A percentile compares a stretch with the other conserved stretches of the same genome.
Evolutionary conservation across 495 filamentous ascomycete genomes (phyloP).

Genomic region (Aspergillus asperescens): DNA sequence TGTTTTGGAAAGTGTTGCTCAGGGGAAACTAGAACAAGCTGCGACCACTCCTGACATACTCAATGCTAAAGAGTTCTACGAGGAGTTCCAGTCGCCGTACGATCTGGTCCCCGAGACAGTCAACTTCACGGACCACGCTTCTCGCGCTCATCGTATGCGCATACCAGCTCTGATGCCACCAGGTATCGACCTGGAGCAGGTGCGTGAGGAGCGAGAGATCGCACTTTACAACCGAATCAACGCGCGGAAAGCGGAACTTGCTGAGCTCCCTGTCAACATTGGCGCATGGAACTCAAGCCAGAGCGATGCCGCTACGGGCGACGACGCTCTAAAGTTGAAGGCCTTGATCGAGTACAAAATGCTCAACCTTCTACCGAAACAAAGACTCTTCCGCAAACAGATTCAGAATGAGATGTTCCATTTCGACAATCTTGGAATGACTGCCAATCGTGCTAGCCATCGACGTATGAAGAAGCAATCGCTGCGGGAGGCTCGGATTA

Average conservation of each 20-base stretch:
- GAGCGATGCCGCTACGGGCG: constrained; percentile 61
- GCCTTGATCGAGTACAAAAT: constrained; percentile 91
- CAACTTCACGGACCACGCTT: constrained; percentile 70
- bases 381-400: constrained; percentile 75
- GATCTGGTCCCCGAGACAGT: constrained; percentile 54
- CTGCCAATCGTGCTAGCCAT: constrained; percentile 80
- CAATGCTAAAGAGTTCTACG: constrained; percentile 43
- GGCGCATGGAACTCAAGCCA: constrained; percentile 75
- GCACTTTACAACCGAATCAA: constrained; percentile 85
- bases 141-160: constrained; percentile 64
- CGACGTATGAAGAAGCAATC: constrained; percentile 95
- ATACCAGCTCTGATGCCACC: constrained; percentile 83
- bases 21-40: constrained; percentile 32
- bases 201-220: constrained; percentile 78
- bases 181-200: constrained; percentile 71
- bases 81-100: constrained; percentile 65
- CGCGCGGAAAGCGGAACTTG: constrained; percentile 74
- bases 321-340: constrained; percentile 81
- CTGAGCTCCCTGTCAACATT: constrained; percentile 73
- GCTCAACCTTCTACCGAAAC: constrained; percentile 75
- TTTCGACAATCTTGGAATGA: constrained; percentile 92
- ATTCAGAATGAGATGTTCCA: constrained; percentile 86
- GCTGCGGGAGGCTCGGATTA: constrained; percentile 91
- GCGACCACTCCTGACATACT: constrained; percentile 30
- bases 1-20: constrained; percentile 45